Conservation (phyloP, 345 rosid genomes). For the Eucalyptus regnans region DNA sequence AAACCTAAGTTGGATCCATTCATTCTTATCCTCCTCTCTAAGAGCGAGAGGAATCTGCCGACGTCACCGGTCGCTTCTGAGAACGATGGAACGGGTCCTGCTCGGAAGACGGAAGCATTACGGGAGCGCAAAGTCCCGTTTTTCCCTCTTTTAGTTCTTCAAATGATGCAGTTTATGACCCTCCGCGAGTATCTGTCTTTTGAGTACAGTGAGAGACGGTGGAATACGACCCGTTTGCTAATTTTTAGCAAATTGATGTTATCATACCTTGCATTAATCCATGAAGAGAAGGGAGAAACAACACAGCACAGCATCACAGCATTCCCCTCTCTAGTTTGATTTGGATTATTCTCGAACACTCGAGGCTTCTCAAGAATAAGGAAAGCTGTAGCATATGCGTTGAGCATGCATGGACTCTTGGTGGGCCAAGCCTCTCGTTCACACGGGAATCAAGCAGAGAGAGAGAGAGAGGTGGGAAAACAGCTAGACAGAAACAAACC, state of each 20-base stretch:
- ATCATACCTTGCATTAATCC: background rate
- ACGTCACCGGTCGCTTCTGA: background rate
- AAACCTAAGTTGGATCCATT: background rate
- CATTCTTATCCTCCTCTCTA: background rate
- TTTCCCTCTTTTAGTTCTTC: background rate
- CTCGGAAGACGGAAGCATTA: background rate
- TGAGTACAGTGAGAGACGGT: background rate
- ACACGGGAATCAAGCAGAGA: background rate
- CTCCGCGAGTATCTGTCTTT: background rate
- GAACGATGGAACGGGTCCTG: background rate
- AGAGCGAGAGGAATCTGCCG: slow-evolving; percentile 1
- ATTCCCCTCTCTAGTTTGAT: background rate
- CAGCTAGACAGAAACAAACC: background rate
- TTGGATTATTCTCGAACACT: background rate
- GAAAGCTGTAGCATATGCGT: background rate
- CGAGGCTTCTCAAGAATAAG: background rate
- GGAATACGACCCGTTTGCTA: background rate
- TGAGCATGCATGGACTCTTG: background rate
- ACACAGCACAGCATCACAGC: background rate
- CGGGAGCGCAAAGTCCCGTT: background rate
- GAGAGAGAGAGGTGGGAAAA: background rate
- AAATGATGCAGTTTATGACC: background rate
- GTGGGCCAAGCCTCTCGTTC: background rate
- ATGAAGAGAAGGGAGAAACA: background rate
- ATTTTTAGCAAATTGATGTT: background rate